Evolutionary conservation across 192 early-diverging fungal species (phyloP), one percentile per base, ranked within the genome.

Genomic region (Dimargaris xerosporica): DNA sequence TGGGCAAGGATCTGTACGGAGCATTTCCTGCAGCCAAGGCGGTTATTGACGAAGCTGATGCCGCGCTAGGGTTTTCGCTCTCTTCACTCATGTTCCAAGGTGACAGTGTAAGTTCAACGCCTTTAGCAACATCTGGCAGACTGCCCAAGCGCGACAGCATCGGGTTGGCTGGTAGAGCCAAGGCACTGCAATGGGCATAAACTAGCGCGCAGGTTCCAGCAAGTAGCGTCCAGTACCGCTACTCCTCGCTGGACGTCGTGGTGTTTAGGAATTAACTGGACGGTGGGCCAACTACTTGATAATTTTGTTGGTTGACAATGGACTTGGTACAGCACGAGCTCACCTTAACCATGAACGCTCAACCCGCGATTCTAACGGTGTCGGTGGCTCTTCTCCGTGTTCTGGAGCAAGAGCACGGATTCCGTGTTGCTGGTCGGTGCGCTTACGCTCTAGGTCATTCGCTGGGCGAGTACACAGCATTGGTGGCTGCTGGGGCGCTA

Each of bases 1-100:
- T 98, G 95, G 91, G 90, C 11, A 76, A 75, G 66, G 95, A 96
- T 73, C 72, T 98, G 31, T 91, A 87, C 59, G 76, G 83, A 25
- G 67, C 74, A 39, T 95, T 82, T 53, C 50, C 82, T 13, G 82
- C 77, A 1, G 87, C 95, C 17, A 83, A 82, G 45, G 75, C 76
- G 28, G 86, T 91, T 0, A 87, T 98, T 65, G 91, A 95, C 55
- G 90, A 94, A 66, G 88, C 80, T n/a, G 88, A 98, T 59, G 85
- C 88, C 10, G 84, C 79, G n/a, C 72, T 98, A 1, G 86, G 82
- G 9, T 78, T 79, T 31, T 68, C 68, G 10, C 68, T 98, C 44
- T 83, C 80, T 65, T 63, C 78, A 34, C 74, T 95, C 51, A 93
- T 95, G 80, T 95, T 98, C 74, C 74, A 87, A 29, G 95, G 95